Conservation (phyloP, 768 basidiomycete species). For the Mycena olivaceomarginata region DNA sequence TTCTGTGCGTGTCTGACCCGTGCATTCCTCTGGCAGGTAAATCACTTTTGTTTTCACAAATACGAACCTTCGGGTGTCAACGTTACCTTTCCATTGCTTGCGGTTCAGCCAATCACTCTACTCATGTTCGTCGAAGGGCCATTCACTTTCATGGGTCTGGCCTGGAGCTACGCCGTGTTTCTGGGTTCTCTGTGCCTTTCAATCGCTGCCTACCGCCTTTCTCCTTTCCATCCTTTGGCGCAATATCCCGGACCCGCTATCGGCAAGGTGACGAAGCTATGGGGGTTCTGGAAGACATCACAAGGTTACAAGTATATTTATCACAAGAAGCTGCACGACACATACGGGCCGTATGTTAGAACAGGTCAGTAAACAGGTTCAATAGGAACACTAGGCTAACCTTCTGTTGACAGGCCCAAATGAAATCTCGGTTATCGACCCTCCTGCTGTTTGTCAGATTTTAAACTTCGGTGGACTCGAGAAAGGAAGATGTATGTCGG, state of each 20-base stretch:
- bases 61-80: constrained; percentile 36
- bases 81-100: constrained; percentile 7
- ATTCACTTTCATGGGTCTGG: not conserved
- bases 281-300: constrained; percentile 56
- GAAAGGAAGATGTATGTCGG: constrained; percentile 39
- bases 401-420: constrained; percentile 29
- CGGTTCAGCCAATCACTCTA: constrained; percentile 13
- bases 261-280: constrained; percentile 63
- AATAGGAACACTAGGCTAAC: not conserved
- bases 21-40: constrained; percentile 5
- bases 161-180: constrained; percentile 44
- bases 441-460: constrained; percentile 32
- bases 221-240: constrained; percentile 73
- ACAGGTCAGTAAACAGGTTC: constrained; percentile 61
- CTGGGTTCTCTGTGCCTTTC: constrained; percentile 53
- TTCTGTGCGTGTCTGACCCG: not conserved
- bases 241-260: constrained; percentile 69
- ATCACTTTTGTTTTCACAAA: constrained; percentile 28
- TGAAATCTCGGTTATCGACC: constrained; percentile 39
- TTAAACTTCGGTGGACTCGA: constrained; percentile 34
- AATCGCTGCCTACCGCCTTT: constrained; percentile 66
- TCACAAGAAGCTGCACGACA: constrained; percentile 66
- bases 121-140: constrained; percentile 10
- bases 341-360: constrained; percentile 74
- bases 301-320: constrained; percentile 66